These are phyloP conservation scores for Cyanidiococcus yangmingshanensis DNA, from an alignment of 23 red algal genomes.

Conservation along the genomic window DNA sequence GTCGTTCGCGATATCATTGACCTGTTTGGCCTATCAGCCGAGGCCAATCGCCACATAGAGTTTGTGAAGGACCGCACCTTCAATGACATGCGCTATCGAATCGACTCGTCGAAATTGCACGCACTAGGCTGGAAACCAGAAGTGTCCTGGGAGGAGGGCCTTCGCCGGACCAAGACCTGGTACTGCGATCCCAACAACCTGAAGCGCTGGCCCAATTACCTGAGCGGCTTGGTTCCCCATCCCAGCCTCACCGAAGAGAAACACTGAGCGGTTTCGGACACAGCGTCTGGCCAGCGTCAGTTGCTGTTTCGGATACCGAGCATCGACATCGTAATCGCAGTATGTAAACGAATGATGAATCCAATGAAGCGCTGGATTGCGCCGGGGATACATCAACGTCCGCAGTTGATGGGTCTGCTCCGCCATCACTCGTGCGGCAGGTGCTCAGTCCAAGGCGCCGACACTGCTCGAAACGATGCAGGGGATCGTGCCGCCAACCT, in stretches of 20 bases:
- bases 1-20: constrained; percentile 60
- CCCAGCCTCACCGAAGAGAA: constrained; percentile 35
- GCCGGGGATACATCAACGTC: too few relatives aligned
- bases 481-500: too few relatives aligned
- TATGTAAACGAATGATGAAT: neutral
- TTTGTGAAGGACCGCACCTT: constrained; percentile 67
- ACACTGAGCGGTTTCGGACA: neutral
- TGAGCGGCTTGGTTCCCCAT: constrained; percentile 56
- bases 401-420: too few relatives aligned
- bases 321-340: neutral
- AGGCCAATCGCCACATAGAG: constrained; percentile 36
- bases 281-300: neutral
- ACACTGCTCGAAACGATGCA: too few relatives aligned
- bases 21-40: constrained; percentile 31
- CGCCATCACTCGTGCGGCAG: too few relatives aligned
- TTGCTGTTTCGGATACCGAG: neutral
- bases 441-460: neutral
- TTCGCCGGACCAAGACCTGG: constrained; percentile 47
- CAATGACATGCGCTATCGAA: constrained; percentile 76
- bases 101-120: constrained; percentile 70
- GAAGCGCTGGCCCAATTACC: constrained; percentile 48
- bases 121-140: constrained; percentile 62
- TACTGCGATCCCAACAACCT: constrained; percentile 47
- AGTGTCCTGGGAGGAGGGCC: constrained; percentile 53
- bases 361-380: too few relatives aligned